Evolutionary conservation across 2,329 filamentous ascomycete species (phyloP), one percentile per base, ranked within the genome.

Genomic region (Orbilia brochopaga): DNA sequence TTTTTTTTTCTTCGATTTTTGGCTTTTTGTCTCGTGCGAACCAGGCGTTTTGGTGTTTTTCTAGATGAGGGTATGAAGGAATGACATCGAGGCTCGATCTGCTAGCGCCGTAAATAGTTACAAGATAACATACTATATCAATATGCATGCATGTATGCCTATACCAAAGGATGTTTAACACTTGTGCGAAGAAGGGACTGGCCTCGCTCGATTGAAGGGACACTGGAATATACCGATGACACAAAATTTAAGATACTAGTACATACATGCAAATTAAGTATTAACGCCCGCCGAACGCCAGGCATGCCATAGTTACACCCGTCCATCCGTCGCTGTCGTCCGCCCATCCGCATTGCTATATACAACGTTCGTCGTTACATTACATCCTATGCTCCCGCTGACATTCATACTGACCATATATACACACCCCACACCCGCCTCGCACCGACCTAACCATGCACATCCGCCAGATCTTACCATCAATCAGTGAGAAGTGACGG

Each of bases 401-500:
- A 23, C 44, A 63, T 44, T 52, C 3, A 32, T 15, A 32, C 46
- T n/a, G 32, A 13, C 21, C 24, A 13, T 48, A 27, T 37, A 24
- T 30, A 17, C 35, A 30, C 10, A 46, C 35, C n/a, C 32, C 27
- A 24, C 50, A 19, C 40, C 27, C 50, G 11, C 27, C n/a, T 40
- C 53, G n/a, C 1, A 23, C 21, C 19, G n/a, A 23, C 15, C 50
- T 55, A 35, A 55, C 17, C 30, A 48, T 52, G n/a, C n/a, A n/a
- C n/a, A n/a, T n/a, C n/a, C n/a, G n/a, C n/a, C n/a, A n/a, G n/a
- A n/a, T n/a, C 7, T 32, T n/a, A 46, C 23, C 23, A 61, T 30
- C 54, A 55, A 56, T 67, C 58, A 73, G 55, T 73, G 69, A 21
- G 69, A 67, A 2, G 69, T 65, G 30, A 73, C 44, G 2, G 69